A percentile compares a stretch with the other conserved stretches of the same genome.
Conservation (phyloP, 169 alveolate genomes). For the Plasmodium gonderi region DNA sequence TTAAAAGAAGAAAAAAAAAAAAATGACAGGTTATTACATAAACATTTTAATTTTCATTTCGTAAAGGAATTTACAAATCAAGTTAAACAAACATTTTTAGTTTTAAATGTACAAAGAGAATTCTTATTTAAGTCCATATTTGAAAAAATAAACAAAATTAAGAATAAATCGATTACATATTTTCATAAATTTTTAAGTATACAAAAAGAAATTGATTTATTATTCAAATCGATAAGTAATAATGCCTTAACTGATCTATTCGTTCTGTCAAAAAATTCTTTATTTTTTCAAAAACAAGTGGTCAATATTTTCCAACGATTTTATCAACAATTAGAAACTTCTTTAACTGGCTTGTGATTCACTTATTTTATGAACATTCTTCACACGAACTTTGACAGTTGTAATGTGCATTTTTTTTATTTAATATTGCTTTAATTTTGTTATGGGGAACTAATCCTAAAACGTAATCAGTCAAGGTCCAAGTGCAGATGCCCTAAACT, state of each 20-base stretch:
- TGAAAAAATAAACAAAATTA: constrained; percentile 17
- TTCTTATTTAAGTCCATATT: constrained; percentile 14
- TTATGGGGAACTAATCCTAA: no score
- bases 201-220: constrained; percentile 38
- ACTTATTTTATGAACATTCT: no score
- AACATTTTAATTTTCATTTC: not conserved
- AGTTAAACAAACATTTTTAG: constrained; percentile 16
- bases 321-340: constrained; percentile 16
- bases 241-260: constrained; percentile 35
- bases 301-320: constrained; percentile 34
- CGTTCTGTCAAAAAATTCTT: constrained; percentile 26
- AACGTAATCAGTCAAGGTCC: no score
- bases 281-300: constrained; percentile 31
- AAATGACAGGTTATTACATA: constrained; percentile 5
- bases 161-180: constrained; percentile 3
- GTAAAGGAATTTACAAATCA: constrained; percentile 20
- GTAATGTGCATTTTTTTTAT: no score
- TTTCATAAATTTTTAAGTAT: constrained; percentile 26
- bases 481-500: no score
- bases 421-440: no score
- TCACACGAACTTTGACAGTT: no score
- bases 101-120: constrained; percentile 33
- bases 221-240: constrained; percentile 17
- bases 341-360: not conserved
- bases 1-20: constrained; percentile 16